These are phyloP conservation scores for Ogataea hybrid DNA, from an alignment of 1,139 yeast species.

Conservation along the genomic window DNA sequence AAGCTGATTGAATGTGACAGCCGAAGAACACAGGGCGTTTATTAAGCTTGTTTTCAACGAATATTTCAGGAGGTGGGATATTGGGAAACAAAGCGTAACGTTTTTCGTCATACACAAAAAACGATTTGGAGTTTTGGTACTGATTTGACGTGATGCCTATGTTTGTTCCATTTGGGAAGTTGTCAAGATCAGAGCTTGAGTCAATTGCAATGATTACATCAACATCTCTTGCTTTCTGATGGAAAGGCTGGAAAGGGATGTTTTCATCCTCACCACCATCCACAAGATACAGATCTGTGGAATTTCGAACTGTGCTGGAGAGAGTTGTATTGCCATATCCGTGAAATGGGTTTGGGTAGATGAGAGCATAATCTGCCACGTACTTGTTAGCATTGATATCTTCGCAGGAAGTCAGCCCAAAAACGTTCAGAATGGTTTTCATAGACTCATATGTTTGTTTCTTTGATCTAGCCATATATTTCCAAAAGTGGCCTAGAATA, in stretches of 20 bases:
- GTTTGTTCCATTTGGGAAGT: constrained; percentile 64
- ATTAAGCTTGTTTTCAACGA: constrained; percentile 33
- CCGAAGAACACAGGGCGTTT: constrained; percentile 54
- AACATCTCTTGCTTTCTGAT: constrained; percentile 45
- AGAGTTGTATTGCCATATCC: constrained; percentile 23
- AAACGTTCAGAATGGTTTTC: constrained; percentile 42
- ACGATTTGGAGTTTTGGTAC: constrained; percentile 9
- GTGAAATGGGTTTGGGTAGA: constrained; percentile 73
- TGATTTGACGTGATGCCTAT: constrained; percentile 26
- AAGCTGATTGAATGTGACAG: constrained; percentile 42
- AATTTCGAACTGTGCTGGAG: constrained; percentile 9
- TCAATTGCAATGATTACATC: constrained; percentile 60
- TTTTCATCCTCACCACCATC: constrained; percentile 75
- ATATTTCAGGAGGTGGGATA: constrained; percentile 37
- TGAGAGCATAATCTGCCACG: constrained; percentile 67
- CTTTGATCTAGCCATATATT: constrained; percentile 39
- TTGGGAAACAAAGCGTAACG: constrained; percentile 32
- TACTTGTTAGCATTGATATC: constrained; percentile 24
- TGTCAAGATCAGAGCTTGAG: constrained; percentile 54
- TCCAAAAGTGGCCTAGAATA: constrained; percentile 37
- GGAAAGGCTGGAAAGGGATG: constrained; percentile 57
- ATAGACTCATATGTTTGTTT: constrained; percentile 42
- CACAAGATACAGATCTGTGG: constrained; percentile 41
- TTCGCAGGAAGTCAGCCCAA: constrained; percentile 42
- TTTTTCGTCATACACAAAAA: constrained; percentile 7